phyloP scores from a whole-genome alignment of 768 basidiomycete genomes.

The Suillus plorans region DNA sequence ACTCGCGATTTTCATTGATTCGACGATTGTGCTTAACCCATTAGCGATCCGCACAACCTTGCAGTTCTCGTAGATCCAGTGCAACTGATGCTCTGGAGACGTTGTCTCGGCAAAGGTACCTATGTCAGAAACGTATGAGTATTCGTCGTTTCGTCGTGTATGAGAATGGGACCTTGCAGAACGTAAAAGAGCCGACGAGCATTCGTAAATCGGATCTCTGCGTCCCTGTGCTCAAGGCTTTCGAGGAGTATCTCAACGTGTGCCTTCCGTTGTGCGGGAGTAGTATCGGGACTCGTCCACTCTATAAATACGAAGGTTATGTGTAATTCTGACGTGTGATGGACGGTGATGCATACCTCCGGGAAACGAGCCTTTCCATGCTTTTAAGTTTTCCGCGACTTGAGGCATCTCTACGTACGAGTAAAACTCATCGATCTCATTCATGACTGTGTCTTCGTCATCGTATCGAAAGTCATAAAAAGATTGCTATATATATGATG shows the following conservation, averaged over 20 bases:
- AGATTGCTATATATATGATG: slow-evolving; percentile 57
- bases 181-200: slow-evolving; percentile 88
- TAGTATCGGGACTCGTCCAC: slow-evolving; percentile 68
- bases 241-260: slow-evolving; percentile 83
- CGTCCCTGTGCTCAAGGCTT: slow-evolving; percentile 82
- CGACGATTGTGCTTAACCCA: slow-evolving; percentile 78
- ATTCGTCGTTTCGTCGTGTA: not conserved
- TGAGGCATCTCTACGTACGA: slow-evolving; percentile 95
- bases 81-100: slow-evolving; percentile 91
- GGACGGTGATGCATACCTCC: slow-evolving; percentile 51
- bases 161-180: slow-evolving; percentile 67
- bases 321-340: slow-evolving; percentile 1
- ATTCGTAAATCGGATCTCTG: slow-evolving; percentile 82
- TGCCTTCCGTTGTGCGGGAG: slow-evolving; percentile 58
- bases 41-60: slow-evolving; percentile 82
- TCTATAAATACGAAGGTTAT: slow-evolving; percentile 41
- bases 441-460: slow-evolving; percentile 94
- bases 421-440: slow-evolving; percentile 97
- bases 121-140: slow-evolving; percentile 30
- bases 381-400: slow-evolving; percentile 81
- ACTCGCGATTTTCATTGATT: slow-evolving; percentile 87
- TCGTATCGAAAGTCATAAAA: slow-evolving; percentile 93
- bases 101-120: slow-evolving; percentile 90
- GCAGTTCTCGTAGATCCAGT: slow-evolving; percentile 94
- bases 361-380: slow-evolving; percentile 82